Conservation (phyloP, 2,329 filamentous ascomycete genomes). For the Pestalotiopsis sp. region DNA sequence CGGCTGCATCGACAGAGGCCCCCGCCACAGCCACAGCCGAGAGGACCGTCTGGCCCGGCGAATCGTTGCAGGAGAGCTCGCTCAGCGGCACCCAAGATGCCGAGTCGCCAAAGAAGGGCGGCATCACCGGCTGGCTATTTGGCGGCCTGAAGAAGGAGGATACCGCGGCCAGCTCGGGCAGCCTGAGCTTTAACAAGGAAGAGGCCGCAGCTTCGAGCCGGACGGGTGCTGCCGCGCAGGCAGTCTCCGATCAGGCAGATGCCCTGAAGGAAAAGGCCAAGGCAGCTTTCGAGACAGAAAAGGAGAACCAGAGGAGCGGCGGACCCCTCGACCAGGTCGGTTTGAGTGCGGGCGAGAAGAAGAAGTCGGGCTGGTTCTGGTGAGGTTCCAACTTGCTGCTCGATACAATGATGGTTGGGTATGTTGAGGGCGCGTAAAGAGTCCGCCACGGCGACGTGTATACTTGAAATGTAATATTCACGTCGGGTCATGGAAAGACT, state of each 20-base stretch:
- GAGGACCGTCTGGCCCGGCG: constrained; percentile 25
- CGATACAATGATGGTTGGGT: neutral
- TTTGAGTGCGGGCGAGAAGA: constrained; percentile 31
- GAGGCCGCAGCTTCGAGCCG: constrained; percentile 32
- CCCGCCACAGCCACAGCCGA: constrained; percentile 21
- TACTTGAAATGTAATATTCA: neutral
- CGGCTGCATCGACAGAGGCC: constrained; percentile 15
- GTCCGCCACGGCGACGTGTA: constrained; percentile 9
- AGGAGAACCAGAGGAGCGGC: constrained; percentile 51
- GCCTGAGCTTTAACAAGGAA: constrained; percentile 29
- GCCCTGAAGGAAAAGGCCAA: constrained; percentile 41
- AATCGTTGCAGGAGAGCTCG: constrained; percentile 22
- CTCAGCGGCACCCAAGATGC: constrained; percentile 19
- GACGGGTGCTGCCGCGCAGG: constrained; percentile 28
- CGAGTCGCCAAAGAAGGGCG: constrained; percentile 22
- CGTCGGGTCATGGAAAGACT: constrained; percentile 23
- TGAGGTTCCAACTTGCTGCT: constrained; percentile 18
- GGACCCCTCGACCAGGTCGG: constrained; percentile 55
- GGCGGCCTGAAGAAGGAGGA: constrained; percentile 41
- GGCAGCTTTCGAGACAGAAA: constrained; percentile 50
- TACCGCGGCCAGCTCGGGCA: constrained; percentile 17
- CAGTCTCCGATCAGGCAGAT: constrained; percentile 34
- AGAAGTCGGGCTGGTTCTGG: constrained; percentile 54
- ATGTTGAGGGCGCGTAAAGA: neutral
- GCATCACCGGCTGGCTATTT: constrained; percentile 39